Base-by-base conservation (phyloP, 164 flowering plant species). In the Dillenia suffruticosa region DNA sequence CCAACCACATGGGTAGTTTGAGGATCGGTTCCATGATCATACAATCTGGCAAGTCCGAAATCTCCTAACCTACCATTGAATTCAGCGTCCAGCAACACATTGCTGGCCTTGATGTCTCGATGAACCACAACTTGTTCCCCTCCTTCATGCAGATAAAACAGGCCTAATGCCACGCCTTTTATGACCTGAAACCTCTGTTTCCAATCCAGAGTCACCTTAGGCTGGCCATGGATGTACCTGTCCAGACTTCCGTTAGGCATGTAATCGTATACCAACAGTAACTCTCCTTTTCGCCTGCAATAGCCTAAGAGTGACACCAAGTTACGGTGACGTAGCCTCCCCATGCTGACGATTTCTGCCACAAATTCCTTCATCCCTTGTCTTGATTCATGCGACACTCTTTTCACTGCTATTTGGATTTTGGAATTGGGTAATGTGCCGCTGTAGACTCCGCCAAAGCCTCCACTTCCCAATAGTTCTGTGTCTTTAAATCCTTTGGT, bases 201-300 rank as follows among this genome's bases (percentile, higher is more conserved):
- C 79, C 79, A 76, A 43, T 48, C 66, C 44, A 76, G 50, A 0
- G 22, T 24, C 15, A n/a, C 1, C 16, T 44, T 50, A 1, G 74
- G 67, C 2, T 61, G 15, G 10, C 58, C 70, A 24, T 61, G 72
- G 52, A 78, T 16, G 56, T 49, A 63, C 56, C 56, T 72, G 26
- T 78, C 79, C 9, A 78, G 59, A 49, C 79, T 77, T 12, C 70
- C 74, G 47, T 76, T 70, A 5, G 72, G 72, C 77, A 73, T 70
- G 55, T 49, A 76, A 14, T 76, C 80, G 46, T 76, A 76, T 3
- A 76, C 77, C 14, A 76, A 68, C 9, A 76, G 54, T 13, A 77
- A 65, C 51, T 74, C 72, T 44, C 55, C 74, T 17, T 63, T 54
- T 1, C 65, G 62, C 14, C 78, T 58, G 57, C 81, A 71, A 68